phyloP scores from a whole-genome alignment of 768 basidiomycete genomes.

The Sistotremastrum niveocremeum region DNA sequence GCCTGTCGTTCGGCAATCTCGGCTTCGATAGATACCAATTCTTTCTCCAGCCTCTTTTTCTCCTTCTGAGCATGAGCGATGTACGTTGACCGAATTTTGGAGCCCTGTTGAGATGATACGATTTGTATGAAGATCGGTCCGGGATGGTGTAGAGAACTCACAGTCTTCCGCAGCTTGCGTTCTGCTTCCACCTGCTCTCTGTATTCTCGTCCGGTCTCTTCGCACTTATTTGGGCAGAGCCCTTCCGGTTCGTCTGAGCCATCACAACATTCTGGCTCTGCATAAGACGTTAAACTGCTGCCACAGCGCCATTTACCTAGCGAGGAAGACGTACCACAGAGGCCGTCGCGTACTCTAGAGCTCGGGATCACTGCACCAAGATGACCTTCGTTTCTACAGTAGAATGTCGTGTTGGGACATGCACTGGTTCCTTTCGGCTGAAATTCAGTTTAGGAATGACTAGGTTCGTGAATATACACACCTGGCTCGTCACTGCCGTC shows the following conservation, averaged over 20 bases:
- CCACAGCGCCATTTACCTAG: not conserved
- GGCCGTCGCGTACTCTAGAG: constrained; percentile 80
- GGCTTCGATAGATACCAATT: constrained; percentile 34
- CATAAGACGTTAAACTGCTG: not conserved
- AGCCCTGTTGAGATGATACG: constrained; percentile 38
- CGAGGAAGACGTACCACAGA: constrained; percentile 57
- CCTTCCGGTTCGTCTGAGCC: constrained; percentile 85
- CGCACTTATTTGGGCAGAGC: constrained; percentile 67
- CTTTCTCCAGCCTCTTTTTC: constrained; percentile 65
- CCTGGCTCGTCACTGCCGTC: constrained; percentile 97
- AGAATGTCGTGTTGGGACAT: constrained; percentile 63
- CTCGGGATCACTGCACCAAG: constrained; percentile 66
- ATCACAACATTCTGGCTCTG: constrained; percentile 90
- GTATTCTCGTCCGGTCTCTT: constrained; percentile 57
- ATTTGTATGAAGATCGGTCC: not conserved
- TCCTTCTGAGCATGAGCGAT: constrained; percentile 82
- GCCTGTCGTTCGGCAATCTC: constrained; percentile 54
- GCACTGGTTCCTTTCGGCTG: constrained; percentile 60
- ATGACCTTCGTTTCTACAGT: constrained; percentile 82
- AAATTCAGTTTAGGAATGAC: not conserved
- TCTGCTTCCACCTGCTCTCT: constrained; percentile 59
- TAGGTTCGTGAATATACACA: constrained; percentile 13
- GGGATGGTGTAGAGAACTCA: constrained; percentile 19
- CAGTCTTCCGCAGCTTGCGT: constrained; percentile 67
- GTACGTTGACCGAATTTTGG: constrained; percentile 84